phyloP scores from a whole-genome alignment of 345 rosid species.

The Leavenworthia alabamica region DNA sequence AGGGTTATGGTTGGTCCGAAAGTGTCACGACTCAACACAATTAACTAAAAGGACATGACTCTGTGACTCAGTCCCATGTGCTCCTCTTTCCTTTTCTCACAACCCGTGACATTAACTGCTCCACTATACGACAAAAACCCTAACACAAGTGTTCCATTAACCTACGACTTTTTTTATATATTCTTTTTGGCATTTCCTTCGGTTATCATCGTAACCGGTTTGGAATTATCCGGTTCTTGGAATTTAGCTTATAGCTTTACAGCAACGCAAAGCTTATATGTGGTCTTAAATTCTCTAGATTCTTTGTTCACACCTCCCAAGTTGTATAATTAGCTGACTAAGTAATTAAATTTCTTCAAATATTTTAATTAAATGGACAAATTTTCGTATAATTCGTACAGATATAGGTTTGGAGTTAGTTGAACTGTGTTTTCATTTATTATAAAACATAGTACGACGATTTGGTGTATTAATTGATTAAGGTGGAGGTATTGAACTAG shows the following conservation, averaged over 20 bases:
- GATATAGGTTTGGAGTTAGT: not conserved
- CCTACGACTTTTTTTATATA: conserved; percentile 13
- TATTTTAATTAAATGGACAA: not conserved
- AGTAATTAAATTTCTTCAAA: not conserved
- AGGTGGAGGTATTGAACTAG: too few species aligned
- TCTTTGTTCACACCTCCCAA: conserved; percentile 11
- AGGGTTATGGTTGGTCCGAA: conserved; percentile 14
- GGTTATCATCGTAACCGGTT: conserved; percentile 22
- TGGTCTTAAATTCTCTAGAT: conserved; percentile 19
- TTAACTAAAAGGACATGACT: conserved; percentile 17
- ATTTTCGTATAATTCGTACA: not conserved
- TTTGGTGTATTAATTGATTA: not conserved
- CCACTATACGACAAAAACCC: conserved; percentile 15
- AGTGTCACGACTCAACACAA: conserved; percentile 14
- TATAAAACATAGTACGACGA: conserved; percentile 1
- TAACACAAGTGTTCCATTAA: conserved; percentile 8
- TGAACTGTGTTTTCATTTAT: conserved; percentile 1
- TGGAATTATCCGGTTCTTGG: conserved; percentile 16
- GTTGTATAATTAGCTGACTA: not conserved
- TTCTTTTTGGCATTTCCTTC: not conserved
- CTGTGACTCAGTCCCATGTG: conserved; percentile 31
- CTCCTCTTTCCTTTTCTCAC: conserved; percentile 20
- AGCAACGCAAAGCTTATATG: conserved; percentile 1
- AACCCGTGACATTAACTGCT: conserved; percentile 23
- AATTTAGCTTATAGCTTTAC: conserved; percentile 1